These are phyloP conservation scores for Linum lewisii DNA, from an alignment of 345 rosid species.

Conservation along the genomic window DNA sequence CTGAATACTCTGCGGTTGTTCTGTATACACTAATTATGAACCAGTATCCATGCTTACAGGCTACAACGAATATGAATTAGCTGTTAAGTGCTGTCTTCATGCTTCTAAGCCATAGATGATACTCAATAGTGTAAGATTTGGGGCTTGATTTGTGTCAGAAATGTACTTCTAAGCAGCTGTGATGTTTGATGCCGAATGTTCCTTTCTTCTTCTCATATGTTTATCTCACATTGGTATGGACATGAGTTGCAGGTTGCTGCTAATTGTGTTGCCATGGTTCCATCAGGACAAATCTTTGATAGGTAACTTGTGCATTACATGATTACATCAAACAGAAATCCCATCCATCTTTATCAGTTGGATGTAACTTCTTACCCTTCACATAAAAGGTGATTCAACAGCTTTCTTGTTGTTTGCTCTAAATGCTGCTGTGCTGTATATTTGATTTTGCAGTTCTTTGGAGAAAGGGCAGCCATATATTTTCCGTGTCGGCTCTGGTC, in stretches of 20 bases:
- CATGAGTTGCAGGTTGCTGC: conserved; percentile 63
- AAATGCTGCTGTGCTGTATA: background rate
- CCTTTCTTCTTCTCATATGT: conserved; percentile 1
- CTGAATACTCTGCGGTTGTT: too few species aligned
- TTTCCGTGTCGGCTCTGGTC: conserved; percentile 90
- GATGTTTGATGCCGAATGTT: background rate
- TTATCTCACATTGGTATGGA: background rate
- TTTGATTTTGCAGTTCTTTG: conserved; percentile 53
- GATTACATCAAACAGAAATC: background rate
- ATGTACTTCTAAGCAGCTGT: background rate
- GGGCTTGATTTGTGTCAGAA: background rate
- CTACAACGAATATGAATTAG: background rate
- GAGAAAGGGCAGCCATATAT: conserved; percentile 75
- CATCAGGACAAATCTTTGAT: conserved; percentile 88
- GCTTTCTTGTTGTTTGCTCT: too few species aligned
- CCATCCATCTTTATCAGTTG: too few species aligned
- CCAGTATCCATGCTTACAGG: too few species aligned
- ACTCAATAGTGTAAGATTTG: too few species aligned
- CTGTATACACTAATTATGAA: too few species aligned
- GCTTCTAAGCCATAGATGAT: background rate
- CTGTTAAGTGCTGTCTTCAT: background rate
- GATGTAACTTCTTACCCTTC: too few species aligned
- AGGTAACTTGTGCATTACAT: conserved; percentile 30
- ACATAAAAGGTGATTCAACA: too few species aligned
- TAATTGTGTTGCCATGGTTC: conserved; percentile 92